Evolutionary conservation across 2,329 filamentous ascomycete species (phyloP).

Genomic region (Didymella arachidicola): DNA sequence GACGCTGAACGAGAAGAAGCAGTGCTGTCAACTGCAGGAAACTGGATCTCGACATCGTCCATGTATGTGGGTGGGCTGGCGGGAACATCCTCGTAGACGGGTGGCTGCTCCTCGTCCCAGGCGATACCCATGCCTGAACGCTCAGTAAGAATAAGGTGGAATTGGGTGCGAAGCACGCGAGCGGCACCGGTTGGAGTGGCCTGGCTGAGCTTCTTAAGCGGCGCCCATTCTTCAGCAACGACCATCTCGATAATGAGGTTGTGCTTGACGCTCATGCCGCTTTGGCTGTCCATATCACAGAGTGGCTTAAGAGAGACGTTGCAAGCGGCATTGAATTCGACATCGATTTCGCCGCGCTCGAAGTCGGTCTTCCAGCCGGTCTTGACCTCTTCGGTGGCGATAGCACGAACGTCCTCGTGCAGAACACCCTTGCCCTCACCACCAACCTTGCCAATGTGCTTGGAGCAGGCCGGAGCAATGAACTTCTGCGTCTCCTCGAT

Average conservation of each 20-base stretch:
- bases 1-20: slow-evolving; percentile 33
- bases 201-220: slow-evolving; percentile 73
- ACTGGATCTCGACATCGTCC: slow-evolving; percentile 38
- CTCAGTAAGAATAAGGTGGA: slow-evolving; percentile 82
- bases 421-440: slow-evolving; percentile 73
- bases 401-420: slow-evolving; percentile 77
- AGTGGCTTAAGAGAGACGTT: slow-evolving; percentile 70
- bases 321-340: slow-evolving; percentile 76
- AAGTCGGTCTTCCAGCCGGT: slow-evolving; percentile 89
- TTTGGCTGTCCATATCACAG: slow-evolving; percentile 78
- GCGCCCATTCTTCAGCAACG: slow-evolving; percentile 85
- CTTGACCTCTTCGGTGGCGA: slow-evolving; percentile 84
- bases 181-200: slow-evolving; percentile 89
- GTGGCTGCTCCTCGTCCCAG: slow-evolving; percentile 96
- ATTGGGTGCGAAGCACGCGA: slow-evolving; percentile 90
- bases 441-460: slow-evolving; percentile 73
- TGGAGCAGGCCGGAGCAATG: slow-evolving; percentile 78
- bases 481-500: slow-evolving; percentile 87
- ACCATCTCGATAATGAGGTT: slow-evolving; percentile 91
- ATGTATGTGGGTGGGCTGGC: slow-evolving; percentile 74
- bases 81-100: slow-evolving; percentile 92
- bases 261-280: slow-evolving; percentile 82
- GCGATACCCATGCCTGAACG: slow-evolving; percentile 86
- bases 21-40: slow-evolving; percentile 50
- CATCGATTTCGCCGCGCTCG: slow-evolving; percentile 76